Conservation (phyloP, 148 eudicot species). For the Linanthus parryae region DNA sequence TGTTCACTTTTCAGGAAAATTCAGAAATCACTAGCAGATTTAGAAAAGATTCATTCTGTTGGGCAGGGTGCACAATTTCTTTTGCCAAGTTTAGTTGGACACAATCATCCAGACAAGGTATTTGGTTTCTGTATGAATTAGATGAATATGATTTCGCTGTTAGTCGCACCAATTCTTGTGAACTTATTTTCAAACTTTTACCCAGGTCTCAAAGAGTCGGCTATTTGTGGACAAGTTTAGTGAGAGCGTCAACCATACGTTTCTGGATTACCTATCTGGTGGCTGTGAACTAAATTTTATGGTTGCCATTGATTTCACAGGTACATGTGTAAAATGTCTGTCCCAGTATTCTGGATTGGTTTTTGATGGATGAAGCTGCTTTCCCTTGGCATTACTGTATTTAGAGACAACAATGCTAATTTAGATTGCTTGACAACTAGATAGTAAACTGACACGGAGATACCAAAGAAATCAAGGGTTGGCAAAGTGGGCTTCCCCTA, state of each 20-base stretch:
- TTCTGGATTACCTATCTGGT: conserved; percentile 86
- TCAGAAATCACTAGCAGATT: conserved; percentile 59
- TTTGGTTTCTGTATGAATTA: too few relatives aligned
- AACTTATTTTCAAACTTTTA: conserved; percentile 9
- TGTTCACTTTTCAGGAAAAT: conserved; percentile 47
- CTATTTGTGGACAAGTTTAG: conserved; percentile 68
- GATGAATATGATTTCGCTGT: too few relatives aligned
- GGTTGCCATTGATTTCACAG: conserved; percentile 99
- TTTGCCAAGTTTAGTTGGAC: conserved; percentile 47
- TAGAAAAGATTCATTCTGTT: conserved; percentile 64
- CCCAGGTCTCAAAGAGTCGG: conserved; percentile 82
- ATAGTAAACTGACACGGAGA: too few relatives aligned
- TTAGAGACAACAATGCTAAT: too few relatives aligned
- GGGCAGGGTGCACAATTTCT: conserved; percentile 56
- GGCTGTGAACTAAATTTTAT: conserved; percentile 92
- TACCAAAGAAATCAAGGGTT: too few relatives aligned
- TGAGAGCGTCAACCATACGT: conserved; percentile 68
- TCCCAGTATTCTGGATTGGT: too few relatives aligned
- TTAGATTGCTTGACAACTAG: too few relatives aligned
- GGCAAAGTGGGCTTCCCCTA: too few relatives aligned
- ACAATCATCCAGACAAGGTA: conserved; percentile 72
- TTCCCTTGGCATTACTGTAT: too few relatives aligned
- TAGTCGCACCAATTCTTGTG: conserved; percentile 13
- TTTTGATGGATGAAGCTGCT: too few relatives aligned
- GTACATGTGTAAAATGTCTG: conserved; percentile 25